Evolutionary conservation across 345 rosid species (phyloP), one percentile per base, ranked within the genome.

Genomic region (Populus alba): DNA sequence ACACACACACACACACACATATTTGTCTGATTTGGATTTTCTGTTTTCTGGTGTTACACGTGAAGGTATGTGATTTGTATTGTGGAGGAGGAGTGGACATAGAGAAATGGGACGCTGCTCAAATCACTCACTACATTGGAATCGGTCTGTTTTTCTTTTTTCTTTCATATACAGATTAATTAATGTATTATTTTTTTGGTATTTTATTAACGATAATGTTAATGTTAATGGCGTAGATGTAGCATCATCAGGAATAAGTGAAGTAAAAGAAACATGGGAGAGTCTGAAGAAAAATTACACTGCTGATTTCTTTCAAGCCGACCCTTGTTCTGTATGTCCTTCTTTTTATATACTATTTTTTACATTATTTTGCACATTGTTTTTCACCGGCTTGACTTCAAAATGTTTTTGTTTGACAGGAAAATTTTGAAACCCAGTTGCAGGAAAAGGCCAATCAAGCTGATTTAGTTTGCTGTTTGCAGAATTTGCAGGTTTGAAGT

Each of bases 391-490:
- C 4, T 74, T 74, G 37, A 33, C 68, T 67, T 74, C 43, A 17
- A 61, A 41, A 7, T 77, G 41, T 38, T 22, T 78, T 76, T 68
- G 27, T 77, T 87, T 81, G 23, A 66, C 87, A 94, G 98, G 97
- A 91, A 38, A 84, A 77, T 84, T 83, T 96, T 31, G 87, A 88
- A 86, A 71, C 41, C 39, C 85, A 86, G 85, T 79, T 96, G 75
- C 85, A 88, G 80, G 94, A 91, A 79, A 91, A 87, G 71, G 86
- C 75, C 12, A 89, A 82, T 69, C 87, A 88, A 72, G 93, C 89
- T 68, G 97, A 94, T 85, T 78, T 96, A 72, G 97, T 94, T 80
- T 96, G 95, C 83, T 96, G 99, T 84, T 87, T 93, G 84, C 97
- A 90, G 82, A 92, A 96, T 88, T 85, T 94, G 76, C 98, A 94